A percentile compares a stretch with the other conserved stretches of the same genome.
phyloP scores from a whole-genome alignment of 176 grass and related monocot species.

The Puccinellia tenuiflora region DNA sequence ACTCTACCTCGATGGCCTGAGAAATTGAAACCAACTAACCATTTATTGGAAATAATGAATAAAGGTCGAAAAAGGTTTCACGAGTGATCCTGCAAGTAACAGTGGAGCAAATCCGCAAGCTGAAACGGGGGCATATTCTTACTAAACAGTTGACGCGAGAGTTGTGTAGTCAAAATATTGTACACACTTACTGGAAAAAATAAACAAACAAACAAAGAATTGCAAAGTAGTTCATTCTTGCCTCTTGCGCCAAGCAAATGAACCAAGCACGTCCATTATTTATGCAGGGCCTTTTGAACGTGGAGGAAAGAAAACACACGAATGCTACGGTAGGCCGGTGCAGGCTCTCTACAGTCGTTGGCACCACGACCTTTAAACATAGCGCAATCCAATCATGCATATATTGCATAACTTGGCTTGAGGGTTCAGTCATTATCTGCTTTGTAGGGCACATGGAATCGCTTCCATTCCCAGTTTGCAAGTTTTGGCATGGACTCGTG shows the following conservation, averaged over 20 bases:
- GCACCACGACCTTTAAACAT: neutral
- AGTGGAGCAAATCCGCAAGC: no score
- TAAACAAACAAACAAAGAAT: no score
- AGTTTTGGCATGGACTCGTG: neutral
- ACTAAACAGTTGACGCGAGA: neutral
- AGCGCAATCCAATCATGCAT: neutral
- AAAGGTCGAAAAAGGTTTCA: neutral
- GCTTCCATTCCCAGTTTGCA: slow-evolving; percentile 2
- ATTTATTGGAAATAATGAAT: neutral
- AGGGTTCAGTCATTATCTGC: neutral
- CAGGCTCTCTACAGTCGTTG: neutral
- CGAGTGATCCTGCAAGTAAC: neutral
- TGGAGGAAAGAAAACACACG: neutral
- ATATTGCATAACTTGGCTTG: neutral
- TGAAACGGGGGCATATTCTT: neutral
- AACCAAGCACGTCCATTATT: neutral
- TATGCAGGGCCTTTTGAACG: neutral
- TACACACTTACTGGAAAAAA: neutral
- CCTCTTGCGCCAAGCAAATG: neutral
- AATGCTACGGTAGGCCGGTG: neutral
- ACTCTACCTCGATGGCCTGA: neutral
- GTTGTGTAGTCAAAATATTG: neutral
- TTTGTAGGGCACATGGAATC: neutral
- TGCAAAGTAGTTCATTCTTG: neutral
- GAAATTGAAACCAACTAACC: neutral